Conservation (phyloP, 495 filamentous ascomycete species). For the Sporormia fimetaria region DNA sequence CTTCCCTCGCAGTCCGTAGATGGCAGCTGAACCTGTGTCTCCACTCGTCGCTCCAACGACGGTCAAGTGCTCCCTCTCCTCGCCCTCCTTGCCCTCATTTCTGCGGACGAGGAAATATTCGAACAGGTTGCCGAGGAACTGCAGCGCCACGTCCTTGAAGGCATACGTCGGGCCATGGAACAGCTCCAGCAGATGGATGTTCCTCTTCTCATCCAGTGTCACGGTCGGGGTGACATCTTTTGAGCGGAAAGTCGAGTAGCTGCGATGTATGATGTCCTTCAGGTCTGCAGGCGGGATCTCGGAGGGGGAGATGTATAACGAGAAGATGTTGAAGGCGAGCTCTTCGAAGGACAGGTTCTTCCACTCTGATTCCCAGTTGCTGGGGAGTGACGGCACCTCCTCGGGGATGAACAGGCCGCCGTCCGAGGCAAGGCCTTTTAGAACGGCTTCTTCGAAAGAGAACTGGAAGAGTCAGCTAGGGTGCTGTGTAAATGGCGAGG, state of each 20-base stretch:
- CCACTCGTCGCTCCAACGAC: conserved; percentile 88
- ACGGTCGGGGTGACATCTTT: conserved; percentile 61
- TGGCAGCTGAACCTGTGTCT: conserved; percentile 90
- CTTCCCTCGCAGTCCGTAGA: conserved; percentile 94
- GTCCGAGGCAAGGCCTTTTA: conserved; percentile 82
- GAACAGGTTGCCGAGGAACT: conserved; percentile 89
- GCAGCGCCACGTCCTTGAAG: conserved; percentile 86
- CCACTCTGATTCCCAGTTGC: conserved; percentile 57
- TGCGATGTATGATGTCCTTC: conserved; percentile 62
- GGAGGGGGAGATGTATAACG: conserved; percentile 65
- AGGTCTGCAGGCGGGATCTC: conserved; percentile 78
- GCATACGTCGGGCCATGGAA: conserved; percentile 97
- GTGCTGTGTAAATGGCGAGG: conserved; percentile 20
- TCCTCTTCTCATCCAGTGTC: conserved; percentile 50
- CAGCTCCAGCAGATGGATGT: conserved; percentile 78
- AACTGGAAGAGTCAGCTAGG: conserved; percentile 42
- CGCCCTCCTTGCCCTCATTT: conserved; percentile 62
- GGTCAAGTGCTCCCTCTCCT: conserved; percentile 70
- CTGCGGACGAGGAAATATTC: conserved; percentile 84
- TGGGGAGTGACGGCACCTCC: conserved; percentile 54
- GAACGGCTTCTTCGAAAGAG: conserved; percentile 80
- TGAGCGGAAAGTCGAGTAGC: conserved; percentile 78
- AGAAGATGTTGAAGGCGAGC: conserved; percentile 62
- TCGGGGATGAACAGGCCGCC: conserved; percentile 87
- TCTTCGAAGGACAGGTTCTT: conserved; percentile 64